Base-by-base conservation (phyloP, 176 grass and related monocot genomes). In the Oryza longistaminata region DNA sequence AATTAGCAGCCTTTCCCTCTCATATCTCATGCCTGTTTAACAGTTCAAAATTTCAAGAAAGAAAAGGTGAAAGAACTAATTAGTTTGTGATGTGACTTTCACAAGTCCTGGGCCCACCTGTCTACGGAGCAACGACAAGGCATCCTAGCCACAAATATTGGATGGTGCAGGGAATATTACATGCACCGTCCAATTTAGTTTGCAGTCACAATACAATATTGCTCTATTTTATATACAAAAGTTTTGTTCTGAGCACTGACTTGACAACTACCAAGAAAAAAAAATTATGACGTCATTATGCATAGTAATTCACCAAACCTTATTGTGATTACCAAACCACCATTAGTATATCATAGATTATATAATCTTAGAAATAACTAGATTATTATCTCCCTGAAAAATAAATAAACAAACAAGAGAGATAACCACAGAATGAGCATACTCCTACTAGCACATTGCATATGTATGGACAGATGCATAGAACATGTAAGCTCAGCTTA, bases 121-220 rank as follows among this genome's bases (percentile, higher is more conserved):
- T 49, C 86, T 71, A 29, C 52, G 7, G 40, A 77, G 64, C 52
- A 60, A 82, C 26, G 71, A 75, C 71, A 68, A 3, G 2, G n/a
- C 27, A 58, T 43, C 21, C 19, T 1, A 1, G 21, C 85, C 77
- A 74, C 52, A 82, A 82, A 46, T 9, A 7, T 13, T 74, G 71
- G 62, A 61, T 45, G 34, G 9, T 81, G 64, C 24, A 5, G 8
- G 13, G 13, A 62, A 82, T 70, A 76, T 68, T 46, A 70, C 15
- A 68, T 8, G 77, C 49, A 40, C 17, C 43, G 7, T 48, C 26
- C 64, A 64, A 15, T 46, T 69, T 27, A 35, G 43, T 6, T 49
- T 68, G 39, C 65, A 27, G 27, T 27, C 27, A 27, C 2, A 55
- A 6, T 55, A 55, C 50, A 58, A n/a, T 58, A n/a, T 19, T 58